Conservation (phyloP, 192 early-diverging fungal genomes). For the Bifiguratus adelaidae region DNA sequence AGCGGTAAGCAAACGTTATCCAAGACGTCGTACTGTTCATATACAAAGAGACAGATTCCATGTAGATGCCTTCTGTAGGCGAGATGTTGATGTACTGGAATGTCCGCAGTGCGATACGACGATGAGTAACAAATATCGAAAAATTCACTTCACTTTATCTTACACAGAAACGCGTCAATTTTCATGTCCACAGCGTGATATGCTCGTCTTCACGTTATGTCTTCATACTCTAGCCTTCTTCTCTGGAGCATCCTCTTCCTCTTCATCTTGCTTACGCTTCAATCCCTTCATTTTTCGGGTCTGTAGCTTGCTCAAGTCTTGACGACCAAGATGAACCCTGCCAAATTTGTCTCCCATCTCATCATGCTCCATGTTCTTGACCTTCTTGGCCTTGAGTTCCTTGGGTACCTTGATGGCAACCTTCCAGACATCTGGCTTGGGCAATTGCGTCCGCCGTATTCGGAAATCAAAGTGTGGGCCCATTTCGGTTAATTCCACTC, state of each 20-base stretch:
- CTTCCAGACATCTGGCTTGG: constrained; percentile 78
- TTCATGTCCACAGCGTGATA: too few species aligned
- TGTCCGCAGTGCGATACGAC: too few species aligned
- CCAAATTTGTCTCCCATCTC: constrained; percentile 90
- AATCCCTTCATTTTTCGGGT: constrained; percentile 98
- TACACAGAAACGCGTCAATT: too few species aligned
- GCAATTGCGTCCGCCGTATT: constrained; percentile 59
- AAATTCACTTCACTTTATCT: too few species aligned
- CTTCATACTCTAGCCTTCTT: too few species aligned
- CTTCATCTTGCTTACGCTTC: constrained; percentile 43
- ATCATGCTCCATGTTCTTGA: constrained; percentile 86
- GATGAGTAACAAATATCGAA: too few species aligned
- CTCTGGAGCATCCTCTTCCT: constrained; percentile 21
- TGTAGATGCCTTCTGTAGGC: too few species aligned
- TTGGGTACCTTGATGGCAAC: constrained; percentile 74
- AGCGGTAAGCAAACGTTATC: too few species aligned
- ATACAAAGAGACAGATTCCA: too few species aligned
- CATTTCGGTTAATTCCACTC: constrained; percentile 90
- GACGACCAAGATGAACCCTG: constrained; percentile 84
- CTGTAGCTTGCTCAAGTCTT: constrained; percentile 88
- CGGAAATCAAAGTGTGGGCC: constrained; percentile 80
- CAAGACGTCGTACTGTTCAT: too few species aligned
- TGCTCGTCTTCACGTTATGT: too few species aligned
- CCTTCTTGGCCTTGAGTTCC: constrained; percentile 76
- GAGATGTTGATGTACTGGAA: too few species aligned